Conservation (phyloP, 495 filamentous ascomycete genomes). For the Letharia lupina region DNA sequence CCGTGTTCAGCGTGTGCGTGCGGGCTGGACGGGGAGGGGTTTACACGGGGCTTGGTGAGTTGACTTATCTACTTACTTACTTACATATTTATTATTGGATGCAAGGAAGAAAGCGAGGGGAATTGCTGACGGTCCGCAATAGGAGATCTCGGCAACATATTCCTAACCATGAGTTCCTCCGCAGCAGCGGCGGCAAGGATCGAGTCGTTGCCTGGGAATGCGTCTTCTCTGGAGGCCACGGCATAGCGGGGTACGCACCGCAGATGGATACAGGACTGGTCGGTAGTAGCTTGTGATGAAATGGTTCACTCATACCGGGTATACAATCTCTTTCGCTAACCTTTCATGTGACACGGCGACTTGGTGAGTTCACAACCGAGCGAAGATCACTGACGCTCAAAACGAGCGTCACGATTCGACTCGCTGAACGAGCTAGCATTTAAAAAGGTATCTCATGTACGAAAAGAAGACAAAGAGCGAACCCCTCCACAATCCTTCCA, state of each 20-base stretch:
- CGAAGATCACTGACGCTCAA: too few species aligned
- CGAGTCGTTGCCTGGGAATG: neutral
- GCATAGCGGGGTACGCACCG: neutral
- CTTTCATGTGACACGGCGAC: too few species aligned
- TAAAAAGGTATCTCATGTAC: too few species aligned
- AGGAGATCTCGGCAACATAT: neutral
- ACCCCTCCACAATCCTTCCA: too few species aligned
- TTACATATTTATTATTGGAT: neutral
- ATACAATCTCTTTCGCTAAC: too few species aligned
- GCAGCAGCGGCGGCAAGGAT: neutral
- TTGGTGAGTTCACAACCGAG: too few species aligned
- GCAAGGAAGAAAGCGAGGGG: neutral
- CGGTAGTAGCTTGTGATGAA: too few species aligned
- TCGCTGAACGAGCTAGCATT: too few species aligned
- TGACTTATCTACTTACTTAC: neutral
- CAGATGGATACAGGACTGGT: too few species aligned
- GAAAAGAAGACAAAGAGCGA: too few species aligned
- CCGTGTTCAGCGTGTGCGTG: slow-evolving; percentile 3
- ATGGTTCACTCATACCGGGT: too few species aligned
- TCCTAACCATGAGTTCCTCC: neutral
- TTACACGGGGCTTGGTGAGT: neutral
- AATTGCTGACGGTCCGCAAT: neutral
- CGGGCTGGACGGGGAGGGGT: neutral
- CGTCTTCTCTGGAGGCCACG: neutral
- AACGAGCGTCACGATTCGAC: too few species aligned